Conservation (phyloP, 2,329 filamentous ascomycete species). For the Nemania serpens region DNA sequence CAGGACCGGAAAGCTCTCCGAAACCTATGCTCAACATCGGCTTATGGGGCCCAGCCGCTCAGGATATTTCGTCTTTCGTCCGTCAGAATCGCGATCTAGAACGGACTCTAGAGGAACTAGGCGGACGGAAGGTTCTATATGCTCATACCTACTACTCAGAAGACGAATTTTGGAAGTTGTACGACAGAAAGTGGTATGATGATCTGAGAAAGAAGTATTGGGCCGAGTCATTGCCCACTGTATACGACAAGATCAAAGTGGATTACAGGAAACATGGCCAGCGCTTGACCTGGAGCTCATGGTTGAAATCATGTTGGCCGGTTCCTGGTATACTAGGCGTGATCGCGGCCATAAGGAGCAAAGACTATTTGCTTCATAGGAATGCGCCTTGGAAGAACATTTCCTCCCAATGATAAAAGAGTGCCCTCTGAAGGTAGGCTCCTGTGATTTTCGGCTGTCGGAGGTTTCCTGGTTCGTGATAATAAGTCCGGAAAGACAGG, state of each 20-base stretch:
- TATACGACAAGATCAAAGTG: conserved; percentile 70
- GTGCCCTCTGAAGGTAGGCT: no score
- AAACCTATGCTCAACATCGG: conserved; percentile 62
- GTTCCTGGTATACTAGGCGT: conserved; percentile 2
- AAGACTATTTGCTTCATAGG: conserved; percentile 6
- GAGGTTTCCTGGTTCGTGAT: no score
- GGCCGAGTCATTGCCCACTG: conserved; percentile 62
- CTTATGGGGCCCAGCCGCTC: conserved; percentile 59
- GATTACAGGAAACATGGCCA: conserved; percentile 45
- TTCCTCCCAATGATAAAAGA: no score
- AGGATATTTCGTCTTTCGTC: conserved; percentile 52
- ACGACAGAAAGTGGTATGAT: conserved; percentile 64
- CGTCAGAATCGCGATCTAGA: conserved; percentile 63
- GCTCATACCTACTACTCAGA: conserved; percentile 70
- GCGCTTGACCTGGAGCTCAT: not conserved
- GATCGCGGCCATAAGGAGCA: conserved; percentile 1
- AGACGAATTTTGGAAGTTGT: conserved; percentile 69
- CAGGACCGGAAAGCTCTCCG: conserved; percentile 40
- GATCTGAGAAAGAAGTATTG: conserved; percentile 60
- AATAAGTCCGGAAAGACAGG: no score
- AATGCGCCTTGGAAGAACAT: not conserved
- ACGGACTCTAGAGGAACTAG: conserved; percentile 58
- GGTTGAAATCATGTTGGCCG: conserved; percentile 1
- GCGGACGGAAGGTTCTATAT: conserved; percentile 72
- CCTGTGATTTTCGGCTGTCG: no score